These are phyloP conservation scores for Moringa oleifera DNA, from an alignment of 345 rosid genomes.

Conservation along the genomic window DNA sequence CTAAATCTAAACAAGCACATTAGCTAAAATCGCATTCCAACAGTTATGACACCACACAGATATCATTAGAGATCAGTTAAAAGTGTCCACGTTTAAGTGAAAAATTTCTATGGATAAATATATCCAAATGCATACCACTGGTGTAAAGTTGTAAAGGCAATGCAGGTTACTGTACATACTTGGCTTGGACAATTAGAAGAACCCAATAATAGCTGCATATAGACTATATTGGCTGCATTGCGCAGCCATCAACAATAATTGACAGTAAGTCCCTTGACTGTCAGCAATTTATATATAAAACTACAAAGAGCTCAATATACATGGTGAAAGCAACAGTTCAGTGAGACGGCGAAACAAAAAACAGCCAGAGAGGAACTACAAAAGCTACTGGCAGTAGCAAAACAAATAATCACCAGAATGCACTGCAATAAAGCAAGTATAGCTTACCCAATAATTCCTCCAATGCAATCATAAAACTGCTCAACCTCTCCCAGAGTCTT, in stretches of 20 bases:
- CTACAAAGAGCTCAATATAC: too few relatives aligned
- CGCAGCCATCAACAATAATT: neutral
- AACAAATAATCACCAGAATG: neutral
- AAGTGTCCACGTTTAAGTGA: too few relatives aligned
- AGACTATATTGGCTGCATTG: neutral
- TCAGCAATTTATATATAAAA: neutral
- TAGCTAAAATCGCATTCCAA: neutral
- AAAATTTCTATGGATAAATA: too few relatives aligned
- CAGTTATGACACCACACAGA: neutral
- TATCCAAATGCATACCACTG: neutral
- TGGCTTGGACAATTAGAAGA: neutral
- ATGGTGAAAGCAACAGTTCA: neutral
- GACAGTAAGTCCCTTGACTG: too few relatives aligned
- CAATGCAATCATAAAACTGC: conserved; percentile 79
- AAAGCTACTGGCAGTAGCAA: neutral
- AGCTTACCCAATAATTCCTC: conserved; percentile 83
- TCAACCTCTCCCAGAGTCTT: conserved; percentile 58
- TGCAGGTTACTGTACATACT: neutral
- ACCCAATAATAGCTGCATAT: neutral
- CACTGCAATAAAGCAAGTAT: neutral
- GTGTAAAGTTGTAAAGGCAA: neutral
- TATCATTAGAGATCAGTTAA: neutral
- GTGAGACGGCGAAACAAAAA: too few relatives aligned
- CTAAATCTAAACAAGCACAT: neutral
- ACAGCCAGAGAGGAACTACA: too few relatives aligned